Base-by-base conservation (phyloP, 129 eudicot species). In the Scalesia atractyloides region DNA sequence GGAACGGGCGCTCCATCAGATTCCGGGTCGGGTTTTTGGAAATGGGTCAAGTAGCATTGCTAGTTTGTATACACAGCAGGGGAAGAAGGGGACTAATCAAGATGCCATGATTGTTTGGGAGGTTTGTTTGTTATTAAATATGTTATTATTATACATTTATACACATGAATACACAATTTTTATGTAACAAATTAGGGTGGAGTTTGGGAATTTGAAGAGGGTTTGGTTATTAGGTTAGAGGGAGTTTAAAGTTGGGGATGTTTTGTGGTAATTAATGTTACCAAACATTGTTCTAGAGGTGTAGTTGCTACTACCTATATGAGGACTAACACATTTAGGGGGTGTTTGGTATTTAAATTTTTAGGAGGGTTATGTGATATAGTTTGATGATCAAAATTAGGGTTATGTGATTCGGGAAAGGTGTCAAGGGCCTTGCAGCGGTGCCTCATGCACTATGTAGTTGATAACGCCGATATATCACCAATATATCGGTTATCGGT, bases 51-150 rank as follows among this genome's bases (percentile, higher is more conserved):
- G 70, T 62, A 62, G 77, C 17, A 57, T 79, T 22, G 92, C 96
- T 2, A 64, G 91, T 73, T 81, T 92, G 64, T 73, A 84, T 60
- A 92, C 97, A 7, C 97, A 89, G 84, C 97, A 92, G 64, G 97
- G 97, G 16, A 92, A 85, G 76, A 92, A 92, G 78, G 97, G 97
- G 26, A 86, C 94, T 10, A 92, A 92, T 81, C 97, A 92, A 57
- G 97, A 92, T 33, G 97, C 97, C 34, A 92, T 92, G 97, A 86
- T 92, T 66, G 85, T 87, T 61, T 92, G 97, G 97, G 96, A 92
- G 97, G 97, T 92, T 59, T 39, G 82, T 74, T 74, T 69, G 11
- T 36, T 70, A 36, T 34, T 69, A 34, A 34, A 39, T 39, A 6
- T 39, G 9, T 41, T 41, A 7, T 41, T 7, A 0, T 41, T 41